Percentiles rank a stretch among this genome's conserved stretches.
Conservation (phyloP, 2,329 filamentous ascomycete species). For the Epichloe elymi region DNA sequence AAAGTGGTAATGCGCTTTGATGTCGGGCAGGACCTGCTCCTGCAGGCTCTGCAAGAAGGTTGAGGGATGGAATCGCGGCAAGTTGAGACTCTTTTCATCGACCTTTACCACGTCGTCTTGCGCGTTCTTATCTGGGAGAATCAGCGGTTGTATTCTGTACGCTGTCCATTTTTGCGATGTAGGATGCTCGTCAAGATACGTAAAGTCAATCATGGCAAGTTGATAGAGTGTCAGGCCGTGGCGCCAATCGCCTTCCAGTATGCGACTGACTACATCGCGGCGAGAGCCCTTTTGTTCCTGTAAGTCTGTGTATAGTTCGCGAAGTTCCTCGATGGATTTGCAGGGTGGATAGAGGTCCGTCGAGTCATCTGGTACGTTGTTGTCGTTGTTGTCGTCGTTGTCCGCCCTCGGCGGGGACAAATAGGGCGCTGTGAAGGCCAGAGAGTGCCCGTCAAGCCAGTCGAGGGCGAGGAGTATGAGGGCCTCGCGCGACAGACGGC, state of each 20-base stretch:
- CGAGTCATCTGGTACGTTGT: constrained; percentile 37
- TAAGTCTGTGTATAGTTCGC: constrained; percentile 48
- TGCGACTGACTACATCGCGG: constrained; percentile 48
- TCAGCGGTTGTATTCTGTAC: constrained; percentile 43
- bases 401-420: constrained; percentile 13
- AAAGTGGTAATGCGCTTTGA: constrained; percentile 75
- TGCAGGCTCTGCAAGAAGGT: constrained; percentile 70
- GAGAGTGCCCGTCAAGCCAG: constrained; percentile 61
- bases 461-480: constrained; percentile 59
- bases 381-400: constrained; percentile 24
- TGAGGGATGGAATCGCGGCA: constrained; percentile 66
- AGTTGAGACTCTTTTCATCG: constrained; percentile 32
- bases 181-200: constrained; percentile 53
- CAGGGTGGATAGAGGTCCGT: constrained; percentile 59
- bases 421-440: constrained; percentile 35
- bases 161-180: constrained; percentile 51
- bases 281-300: constrained; percentile 47
- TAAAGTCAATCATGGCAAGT: constrained; percentile 55
- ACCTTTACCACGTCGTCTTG: constrained; percentile 27
- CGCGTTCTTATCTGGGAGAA: constrained; percentile 21
- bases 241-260: constrained; percentile 56
- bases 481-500: constrained; percentile 56
- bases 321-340: constrained; percentile 50
- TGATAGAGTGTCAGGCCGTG: constrained; percentile 52
- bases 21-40: constrained; percentile 58